A percentile compares a stretch with the other conserved stretches of the same genome.
Conservation (phyloP, 306 rosid genomes). For the Rosa rugosa region DNA sequence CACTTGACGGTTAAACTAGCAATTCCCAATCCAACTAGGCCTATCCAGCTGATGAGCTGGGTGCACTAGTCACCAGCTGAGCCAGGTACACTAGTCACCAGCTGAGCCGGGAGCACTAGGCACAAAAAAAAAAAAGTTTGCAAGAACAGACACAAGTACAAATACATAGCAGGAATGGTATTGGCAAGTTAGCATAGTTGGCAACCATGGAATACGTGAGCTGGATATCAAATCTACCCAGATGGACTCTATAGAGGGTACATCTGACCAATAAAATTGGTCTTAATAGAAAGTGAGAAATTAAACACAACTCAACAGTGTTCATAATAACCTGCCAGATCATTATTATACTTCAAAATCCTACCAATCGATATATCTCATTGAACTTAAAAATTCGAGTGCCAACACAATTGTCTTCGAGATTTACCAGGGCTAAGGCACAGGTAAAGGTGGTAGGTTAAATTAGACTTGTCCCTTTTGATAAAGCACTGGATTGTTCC, state of each 20-base stretch:
- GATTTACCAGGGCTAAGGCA: slow-evolving; percentile 84
- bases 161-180: neutral
- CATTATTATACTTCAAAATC: neutral
- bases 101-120: neutral
- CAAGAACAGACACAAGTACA: neutral
- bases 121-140: neutral
- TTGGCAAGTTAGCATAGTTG: too few relatives aligned
- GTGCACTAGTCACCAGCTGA: neutral
- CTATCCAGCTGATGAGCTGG: slow-evolving; percentile 2
- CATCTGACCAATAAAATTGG: neutral
- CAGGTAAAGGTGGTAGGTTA: slow-evolving; percentile 82
- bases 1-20: neutral
- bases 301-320: neutral
- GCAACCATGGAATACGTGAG: neutral
- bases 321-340: neutral
- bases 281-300: neutral
- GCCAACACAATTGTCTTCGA: slow-evolving; percentile 16
- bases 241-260: neutral
- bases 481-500: slow-evolving; percentile 86
- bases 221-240: neutral
- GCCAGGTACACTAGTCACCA: neutral
- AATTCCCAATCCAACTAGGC: neutral
- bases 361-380: slow-evolving; percentile 10
- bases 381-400: neutral
- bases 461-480: slow-evolving; percentile 87